Base-by-base conservation (phyloP, 768 basidiomycete genomes). In the Naganishia onofrii region DNA sequence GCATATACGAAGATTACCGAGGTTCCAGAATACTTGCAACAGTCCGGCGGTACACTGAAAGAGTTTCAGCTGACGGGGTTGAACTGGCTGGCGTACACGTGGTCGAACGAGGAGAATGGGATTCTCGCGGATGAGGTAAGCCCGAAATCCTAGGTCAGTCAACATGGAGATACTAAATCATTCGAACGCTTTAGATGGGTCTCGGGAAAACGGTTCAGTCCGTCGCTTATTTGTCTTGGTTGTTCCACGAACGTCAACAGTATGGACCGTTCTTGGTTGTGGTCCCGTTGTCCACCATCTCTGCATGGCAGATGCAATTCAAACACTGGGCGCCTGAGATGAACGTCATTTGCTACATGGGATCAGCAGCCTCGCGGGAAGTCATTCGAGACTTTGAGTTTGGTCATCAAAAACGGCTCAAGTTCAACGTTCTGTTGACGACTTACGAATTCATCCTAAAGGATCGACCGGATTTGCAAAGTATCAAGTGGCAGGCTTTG, bases 121-220 rank as follows among this genome's bases (percentile, higher is more conserved):
- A 96, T 99, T 70, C 83, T 99, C 42, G 96, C 96, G 0, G 96
- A 99, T 77, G 96, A 99, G 76, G 81, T 82, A 64, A 63, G 78
- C 72, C 9, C 26, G 13, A 58, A 36, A 23, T 46, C 3, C 17
- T 9, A n/a, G 46, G 31, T 36, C 6, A 51, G 51, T n/a, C 64
- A n/a, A 29, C 51, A 44, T 13, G 19, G 9, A 29, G 3, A 44
- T 23, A 28, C 58, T 64, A 51, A 63, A 55, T 19, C 29, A 2
- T 42, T 15, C 15, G 9, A 42, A 7, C 10, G 63, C 10, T 42
- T 51, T 66, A 82, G 85, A 99, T 98, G 96, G 96, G 96, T 79
- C 89, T 99, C 29, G 96, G 96, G 66, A 99, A 99, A 87, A 85
- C 84, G 86, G 94, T 99, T 8, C 96, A 99, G 84, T 94, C 94